phyloP scores from a whole-genome alignment of 352 stramenopile species.

The Pythium rhizo-oryzae region DNA sequence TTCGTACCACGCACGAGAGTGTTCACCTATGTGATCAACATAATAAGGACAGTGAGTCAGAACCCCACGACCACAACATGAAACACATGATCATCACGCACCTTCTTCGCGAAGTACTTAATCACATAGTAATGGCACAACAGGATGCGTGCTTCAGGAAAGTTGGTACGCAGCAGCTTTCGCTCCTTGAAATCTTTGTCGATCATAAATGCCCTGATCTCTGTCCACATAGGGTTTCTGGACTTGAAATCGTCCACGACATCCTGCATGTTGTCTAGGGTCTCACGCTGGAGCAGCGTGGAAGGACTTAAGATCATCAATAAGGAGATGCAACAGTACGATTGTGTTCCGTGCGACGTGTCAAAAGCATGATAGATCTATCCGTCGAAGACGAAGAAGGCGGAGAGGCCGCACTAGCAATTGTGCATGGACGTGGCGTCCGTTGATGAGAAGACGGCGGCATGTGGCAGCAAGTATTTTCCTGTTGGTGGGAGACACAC shows the following conservation, averaged over 20 bases:
- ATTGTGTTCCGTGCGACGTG: no score
- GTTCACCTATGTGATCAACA: neutral
- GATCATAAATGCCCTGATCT: neutral
- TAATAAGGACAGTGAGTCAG: neutral
- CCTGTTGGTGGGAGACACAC: no score
- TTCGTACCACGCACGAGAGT: neutral
- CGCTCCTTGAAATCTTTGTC: constrained; percentile 1
- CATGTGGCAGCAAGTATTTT: no score
- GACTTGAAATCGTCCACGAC: constrained; percentile 35
- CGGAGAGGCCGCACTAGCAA: no score
- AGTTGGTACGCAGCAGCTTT: constrained; percentile 16
- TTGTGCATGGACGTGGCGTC: no score
- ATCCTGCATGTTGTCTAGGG: constrained; percentile 13
- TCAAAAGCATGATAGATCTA: no score
- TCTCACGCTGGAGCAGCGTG: neutral
- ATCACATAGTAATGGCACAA: constrained; percentile 37
- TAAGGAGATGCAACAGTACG: no score
- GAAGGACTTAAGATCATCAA: no score
- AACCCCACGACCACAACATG: neutral
- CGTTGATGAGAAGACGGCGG: no score
- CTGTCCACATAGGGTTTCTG: neutral
- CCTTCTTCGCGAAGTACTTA: constrained; percentile 22
- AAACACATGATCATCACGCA: neutral
- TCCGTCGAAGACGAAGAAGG: no score
- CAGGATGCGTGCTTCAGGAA: constrained; percentile 22